Evolutionary conservation across 805 yeast genomes (phyloP), one percentile per base, ranked within the genome.

Genomic region (Pichia scutulata): DNA sequence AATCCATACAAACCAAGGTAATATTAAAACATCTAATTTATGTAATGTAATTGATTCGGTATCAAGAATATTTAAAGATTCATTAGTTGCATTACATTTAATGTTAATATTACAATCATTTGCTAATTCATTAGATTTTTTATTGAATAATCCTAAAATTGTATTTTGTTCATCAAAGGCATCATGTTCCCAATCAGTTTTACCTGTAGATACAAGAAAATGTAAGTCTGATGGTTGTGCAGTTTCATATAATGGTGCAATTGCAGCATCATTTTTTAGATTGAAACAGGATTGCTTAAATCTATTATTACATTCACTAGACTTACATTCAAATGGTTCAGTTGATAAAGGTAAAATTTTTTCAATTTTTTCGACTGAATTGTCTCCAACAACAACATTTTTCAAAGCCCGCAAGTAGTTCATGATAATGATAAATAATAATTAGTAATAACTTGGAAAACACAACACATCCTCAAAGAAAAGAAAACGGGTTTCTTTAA

Each of bases 111-210:
- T 33, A 12, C 33, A 42, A 1, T n/a, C 30, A 6, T 30, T 41
- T n/a, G 33, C 23, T 23, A 51, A 48, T 49, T n/a, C 53, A 36
- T 2, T 19, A 45, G 62, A 13, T 39, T 61, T 48, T 21, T 43
- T 47, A 13, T 33, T 57, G 46, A 65, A 68, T 56, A 44, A 44
- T 7, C 56, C 43, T n/a, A 61, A 50, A 4, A 67, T 50, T 1
- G 68, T 53, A 2, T 76, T 76, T 6, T 39, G 9, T 51, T 63
- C 56, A 54, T 63, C 69, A 33, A 70, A 71, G 2, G 96, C 87
- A 60, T 86, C 86, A 54, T 80, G 92, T 16, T 68, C 70, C 99
- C 99, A 92, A 66, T 92, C 95, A 0, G 77, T 63, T 57, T 82
- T 81, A 12, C 93, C 95, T 0, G 97, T 89, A 2, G 96, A 85